These are phyloP conservation scores for Baorangia bicolor DNA, from an alignment of 768 basidiomycete species.

Conservation along the genomic window DNA sequence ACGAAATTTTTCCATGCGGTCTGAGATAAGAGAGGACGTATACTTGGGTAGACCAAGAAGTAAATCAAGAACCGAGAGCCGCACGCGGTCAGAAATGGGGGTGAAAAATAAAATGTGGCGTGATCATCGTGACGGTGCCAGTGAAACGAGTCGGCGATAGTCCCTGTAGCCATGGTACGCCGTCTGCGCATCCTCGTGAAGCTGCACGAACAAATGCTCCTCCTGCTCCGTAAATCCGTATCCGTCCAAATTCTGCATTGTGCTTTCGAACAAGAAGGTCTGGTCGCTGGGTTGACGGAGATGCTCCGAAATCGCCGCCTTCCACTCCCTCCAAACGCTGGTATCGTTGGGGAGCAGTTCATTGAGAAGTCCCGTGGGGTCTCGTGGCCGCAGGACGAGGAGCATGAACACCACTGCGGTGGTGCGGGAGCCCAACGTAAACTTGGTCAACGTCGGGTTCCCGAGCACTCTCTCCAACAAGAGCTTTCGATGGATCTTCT, in stretches of 20 bases:
- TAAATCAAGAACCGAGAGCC: background rate
- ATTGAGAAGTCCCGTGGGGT: slow-evolving; percentile 11
- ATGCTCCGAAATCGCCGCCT: slow-evolving; percentile 6
- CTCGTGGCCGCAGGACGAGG: slow-evolving; percentile 8
- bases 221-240: slow-evolving; percentile 15
- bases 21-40: background rate
- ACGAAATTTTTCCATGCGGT: too few relatives aligned
- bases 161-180: slow-evolving; percentile 15
- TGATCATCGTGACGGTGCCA: too few relatives aligned
- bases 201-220: slow-evolving; percentile 2
- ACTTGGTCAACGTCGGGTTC: slow-evolving; percentile 15
- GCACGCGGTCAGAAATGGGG: too few relatives aligned
- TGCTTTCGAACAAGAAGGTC: background rate
- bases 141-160: background rate
- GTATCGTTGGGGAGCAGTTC: slow-evolving; percentile 22
- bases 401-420: slow-evolving; percentile 16
- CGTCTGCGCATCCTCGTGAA: slow-evolving; percentile 13
- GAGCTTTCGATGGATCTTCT: slow-evolving; percentile 12
- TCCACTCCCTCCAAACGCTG: slow-evolving; percentile 22
- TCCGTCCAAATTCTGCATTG: background rate
- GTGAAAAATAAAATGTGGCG: background rate
- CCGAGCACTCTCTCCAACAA: slow-evolving; percentile 12
- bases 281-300: background rate
- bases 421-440: slow-evolving; percentile 17
- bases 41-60: background rate